phyloP scores from a whole-genome alignment of 2,329 filamentous ascomycete species.

The Xylariaceae sp. region DNA sequence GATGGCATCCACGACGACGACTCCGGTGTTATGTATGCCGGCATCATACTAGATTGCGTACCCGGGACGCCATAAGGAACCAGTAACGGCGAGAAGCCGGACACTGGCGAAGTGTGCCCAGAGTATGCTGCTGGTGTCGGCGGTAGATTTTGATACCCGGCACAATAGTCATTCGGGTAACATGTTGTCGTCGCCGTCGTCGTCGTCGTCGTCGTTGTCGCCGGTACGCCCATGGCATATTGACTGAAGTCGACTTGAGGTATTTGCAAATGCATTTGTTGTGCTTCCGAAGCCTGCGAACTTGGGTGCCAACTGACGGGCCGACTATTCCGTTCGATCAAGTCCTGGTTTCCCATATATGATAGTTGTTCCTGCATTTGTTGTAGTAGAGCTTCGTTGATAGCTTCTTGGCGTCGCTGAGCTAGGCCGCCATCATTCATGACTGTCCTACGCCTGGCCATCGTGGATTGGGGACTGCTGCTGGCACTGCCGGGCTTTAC shows the following conservation, averaged over 20 bases:
- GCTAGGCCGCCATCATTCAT: conserved; percentile 46
- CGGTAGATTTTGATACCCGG: conserved; percentile 41
- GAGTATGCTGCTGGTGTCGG: conserved; percentile 52
- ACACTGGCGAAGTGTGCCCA: conserved; percentile 51
- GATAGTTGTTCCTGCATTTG: conserved; percentile 30
- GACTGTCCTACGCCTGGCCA: conserved; percentile 51
- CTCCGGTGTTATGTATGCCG: conserved; percentile 38
- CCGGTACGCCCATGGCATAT: conserved; percentile 36
- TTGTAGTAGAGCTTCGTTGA: conserved; percentile 41
- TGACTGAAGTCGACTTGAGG: conserved; percentile 33
- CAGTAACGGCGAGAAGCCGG: conserved; percentile 50
- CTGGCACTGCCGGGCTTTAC: conserved; percentile 61
- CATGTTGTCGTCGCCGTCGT: conserved; percentile 27
- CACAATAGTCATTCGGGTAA: conserved; percentile 39
- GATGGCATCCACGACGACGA: conserved; percentile 37
- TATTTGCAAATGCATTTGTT: conserved; percentile 34
- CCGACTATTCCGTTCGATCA: conserved; percentile 41
- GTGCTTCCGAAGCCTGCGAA: conserved; percentile 41
- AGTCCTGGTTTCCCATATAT: conserved; percentile 30
- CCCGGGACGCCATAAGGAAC: conserved; percentile 37
- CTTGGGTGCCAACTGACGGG: conserved; percentile 74
- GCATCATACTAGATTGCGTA: conserved; percentile 30
- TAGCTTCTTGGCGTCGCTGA: conserved; percentile 43
- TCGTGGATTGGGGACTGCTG: conserved; percentile 58
- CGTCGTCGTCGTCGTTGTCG: too few species aligned